Base-by-base conservation (phyloP, 805 yeast species). In the Torulaspora gathmanii region DNA sequence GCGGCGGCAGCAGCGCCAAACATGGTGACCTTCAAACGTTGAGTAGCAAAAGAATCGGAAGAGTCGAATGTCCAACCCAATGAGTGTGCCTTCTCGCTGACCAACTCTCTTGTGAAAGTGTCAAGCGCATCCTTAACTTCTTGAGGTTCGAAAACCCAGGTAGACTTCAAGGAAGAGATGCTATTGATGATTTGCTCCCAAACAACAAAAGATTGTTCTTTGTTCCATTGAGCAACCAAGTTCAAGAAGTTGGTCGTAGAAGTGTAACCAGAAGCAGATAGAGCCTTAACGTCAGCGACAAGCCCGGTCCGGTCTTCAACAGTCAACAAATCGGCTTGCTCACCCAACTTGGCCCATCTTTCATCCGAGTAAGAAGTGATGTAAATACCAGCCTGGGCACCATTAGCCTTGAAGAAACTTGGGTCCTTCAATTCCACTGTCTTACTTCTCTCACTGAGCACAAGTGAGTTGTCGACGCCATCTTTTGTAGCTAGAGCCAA, bases 281-380 rank as follows among this genome's bases (percentile, higher is more conserved):
- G 72, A 7, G 87, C 77, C 42, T 76, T 79, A 15, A 86, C 86
- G 67, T 86, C 95, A n/a, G 90, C 84, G 38, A 85, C 83, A 54
- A 83, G 73, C 34, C 90, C 91, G 45, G 83, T 79, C 65, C 87
- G 79, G 65, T 86, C 95, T 61, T 82, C 86, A 42, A 82, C 83
- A 9, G 87, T 73, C 55, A 86, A 73, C 55, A 74, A 68, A 33
- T 79, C 80, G 9, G 72, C 71, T 33, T 73, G 74, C 49, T 75
- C 60, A 44, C 87, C 87, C 54, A 85, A 72, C 61, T 81, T 80
- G 39, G 70, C 67, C 81, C 89, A 81, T 63, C 90, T 79, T 38
- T 75, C 81, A 34, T 80, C 73, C 12, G 83, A 67, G 64, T 86
- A 86, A 35, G 81, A 78, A 33, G 89, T 83, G 55, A 90, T 75